Conservation (phyloP, 148 eudicot genomes). For the Talinum fruticosum region DNA sequence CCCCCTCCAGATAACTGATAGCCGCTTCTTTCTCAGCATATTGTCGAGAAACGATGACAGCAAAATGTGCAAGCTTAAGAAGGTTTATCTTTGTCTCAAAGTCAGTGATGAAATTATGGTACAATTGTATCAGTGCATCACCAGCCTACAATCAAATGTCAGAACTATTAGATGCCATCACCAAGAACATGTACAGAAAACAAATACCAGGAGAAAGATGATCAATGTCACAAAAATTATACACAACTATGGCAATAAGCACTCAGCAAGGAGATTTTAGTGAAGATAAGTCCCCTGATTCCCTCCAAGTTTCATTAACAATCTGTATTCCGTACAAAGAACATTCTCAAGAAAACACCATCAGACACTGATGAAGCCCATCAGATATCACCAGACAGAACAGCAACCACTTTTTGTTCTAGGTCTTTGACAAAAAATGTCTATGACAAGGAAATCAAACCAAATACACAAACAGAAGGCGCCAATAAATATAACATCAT, state of each 20-base stretch:
- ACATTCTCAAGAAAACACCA: too few species aligned
- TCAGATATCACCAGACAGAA: background rate
- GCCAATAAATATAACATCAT: background rate
- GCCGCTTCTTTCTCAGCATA: conserved; percentile 89
- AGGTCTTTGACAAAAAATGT: too few species aligned
- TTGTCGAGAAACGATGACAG: conserved; percentile 81
- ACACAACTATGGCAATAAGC: too few species aligned
- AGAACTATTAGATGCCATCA: background rate
- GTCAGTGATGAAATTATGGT: conserved; percentile 88
- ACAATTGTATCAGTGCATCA: conserved; percentile 85
- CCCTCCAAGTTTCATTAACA: too few species aligned
- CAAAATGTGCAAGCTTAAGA: conserved; percentile 98
- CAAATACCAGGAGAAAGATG: background rate
- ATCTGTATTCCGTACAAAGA: too few species aligned
- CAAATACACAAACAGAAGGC: background rate
- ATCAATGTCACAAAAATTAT: background rate
- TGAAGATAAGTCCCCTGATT: too few species aligned
- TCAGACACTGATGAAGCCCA: background rate
- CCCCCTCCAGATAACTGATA: conserved; percentile 74
- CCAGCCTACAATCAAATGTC: conserved; percentile 59
- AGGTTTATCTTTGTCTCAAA: conserved; percentile 97
- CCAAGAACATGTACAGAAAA: background rate
- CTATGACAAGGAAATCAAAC: too few species aligned
- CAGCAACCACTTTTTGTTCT: background rate
- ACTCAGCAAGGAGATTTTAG: too few species aligned